These are phyloP conservation scores for Verticillium alfalfae DNA, from an alignment of 2,329 filamentous ascomycete species.

Conservation along the genomic window DNA sequence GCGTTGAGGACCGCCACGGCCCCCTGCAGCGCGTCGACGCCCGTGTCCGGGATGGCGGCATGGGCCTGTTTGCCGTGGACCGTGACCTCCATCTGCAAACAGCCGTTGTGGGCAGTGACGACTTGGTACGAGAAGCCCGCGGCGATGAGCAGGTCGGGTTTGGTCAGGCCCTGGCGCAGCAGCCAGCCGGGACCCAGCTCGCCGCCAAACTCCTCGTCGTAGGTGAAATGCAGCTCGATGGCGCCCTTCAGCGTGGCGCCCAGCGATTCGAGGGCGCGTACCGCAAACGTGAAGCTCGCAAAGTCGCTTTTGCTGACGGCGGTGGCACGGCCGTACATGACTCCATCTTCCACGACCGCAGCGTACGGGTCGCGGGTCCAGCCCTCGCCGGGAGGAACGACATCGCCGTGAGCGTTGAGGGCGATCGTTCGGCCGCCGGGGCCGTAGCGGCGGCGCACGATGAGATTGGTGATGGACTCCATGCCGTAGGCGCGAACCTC, in stretches of 20 bases:
- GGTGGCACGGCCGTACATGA: slow-evolving; percentile 6
- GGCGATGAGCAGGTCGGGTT: slow-evolving; percentile 6
- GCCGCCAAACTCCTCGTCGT: slow-evolving; percentile 8
- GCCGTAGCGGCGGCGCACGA: slow-evolving; percentile 5
- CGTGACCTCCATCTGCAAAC: slow-evolving; percentile 6
- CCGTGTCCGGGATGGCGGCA: slow-evolving; percentile 6
- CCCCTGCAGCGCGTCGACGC: slow-evolving; percentile 6
- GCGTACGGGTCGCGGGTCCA: slow-evolving; percentile 5
- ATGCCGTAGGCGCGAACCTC: slow-evolving; percentile 6
- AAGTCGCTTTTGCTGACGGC: slow-evolving; percentile 9
- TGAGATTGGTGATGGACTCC: slow-evolving; percentile 8
- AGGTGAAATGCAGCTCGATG: slow-evolving; percentile 7
- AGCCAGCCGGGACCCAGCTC: slow-evolving; percentile 8
- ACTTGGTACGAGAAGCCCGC: slow-evolving; percentile 9
- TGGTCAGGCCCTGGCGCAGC: slow-evolving; percentile 3
- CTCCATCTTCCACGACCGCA: slow-evolving; percentile 4
- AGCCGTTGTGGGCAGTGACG: slow-evolving; percentile 7
- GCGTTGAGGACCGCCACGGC: slow-evolving; percentile 6
- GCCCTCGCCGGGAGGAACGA: slow-evolving; percentile 5
- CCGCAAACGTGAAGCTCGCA: slow-evolving; percentile 5
- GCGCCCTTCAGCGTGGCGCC: background rate
- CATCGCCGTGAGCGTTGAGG: slow-evolving; percentile 8
- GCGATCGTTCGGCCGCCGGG: slow-evolving; percentile 4
- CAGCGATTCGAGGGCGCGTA: slow-evolving; percentile 5
- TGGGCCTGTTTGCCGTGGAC: slow-evolving; percentile 6